Percentiles rank a stretch among this genome's conserved stretches.
Evolutionary conservation across 805 yeast species (phyloP).

Genomic region (Saturnispora gosingensis): DNA sequence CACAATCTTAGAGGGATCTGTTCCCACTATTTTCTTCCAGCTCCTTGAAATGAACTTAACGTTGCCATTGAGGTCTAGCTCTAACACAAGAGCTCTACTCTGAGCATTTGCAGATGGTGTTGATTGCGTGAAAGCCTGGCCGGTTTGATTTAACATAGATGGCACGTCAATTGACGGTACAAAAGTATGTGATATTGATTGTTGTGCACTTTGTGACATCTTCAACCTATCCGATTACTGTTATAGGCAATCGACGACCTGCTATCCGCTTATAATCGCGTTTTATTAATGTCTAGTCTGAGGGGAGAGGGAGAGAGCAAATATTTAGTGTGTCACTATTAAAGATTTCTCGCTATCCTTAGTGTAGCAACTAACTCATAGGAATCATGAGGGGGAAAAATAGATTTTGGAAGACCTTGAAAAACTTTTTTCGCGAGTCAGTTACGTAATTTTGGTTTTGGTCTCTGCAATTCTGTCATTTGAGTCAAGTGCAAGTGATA

Average conservation of each 20-base stretch:
- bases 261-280: neutral
- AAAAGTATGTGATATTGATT: neutral
- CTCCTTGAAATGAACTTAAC: constrained; percentile 65
- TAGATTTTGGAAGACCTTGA: neutral
- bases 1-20: constrained; percentile 44
- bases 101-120: neutral
- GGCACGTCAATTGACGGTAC: neutral
- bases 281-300: neutral
- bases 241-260: neutral
- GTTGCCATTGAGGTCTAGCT: constrained; percentile 69
- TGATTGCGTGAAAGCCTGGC: neutral
- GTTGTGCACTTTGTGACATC: neutral
- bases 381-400: no score
- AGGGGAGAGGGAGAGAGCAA: neutral
- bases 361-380: no score
- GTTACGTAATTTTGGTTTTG: neutral
- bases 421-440: neutral
- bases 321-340: neutral
- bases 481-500: no score
- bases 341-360: neutral
- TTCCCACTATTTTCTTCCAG: constrained; percentile 77
- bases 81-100: constrained; percentile 57
- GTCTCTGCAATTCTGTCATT: no score
- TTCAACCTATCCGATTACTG: neutral
- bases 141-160: neutral